A percentile compares a stretch with the other conserved stretches of the same genome.
Conservation (phyloP, 768 basidiomycete species). For the Boletus tylopilopsis region DNA sequence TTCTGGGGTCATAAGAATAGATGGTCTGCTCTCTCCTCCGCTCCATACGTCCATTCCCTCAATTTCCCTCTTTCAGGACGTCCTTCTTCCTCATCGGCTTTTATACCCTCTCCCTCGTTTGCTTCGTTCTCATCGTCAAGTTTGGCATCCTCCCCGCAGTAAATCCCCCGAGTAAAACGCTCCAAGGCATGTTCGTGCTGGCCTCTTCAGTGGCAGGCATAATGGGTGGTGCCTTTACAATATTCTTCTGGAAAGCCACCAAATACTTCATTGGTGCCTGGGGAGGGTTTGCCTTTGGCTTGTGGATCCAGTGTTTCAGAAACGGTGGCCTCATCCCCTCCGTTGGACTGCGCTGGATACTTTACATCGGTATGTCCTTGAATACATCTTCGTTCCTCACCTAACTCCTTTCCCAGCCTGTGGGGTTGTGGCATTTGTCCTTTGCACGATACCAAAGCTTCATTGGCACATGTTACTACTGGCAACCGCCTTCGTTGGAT, state of each 20-base stretch:
- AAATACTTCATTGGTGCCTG: slow-evolving; percentile 67
- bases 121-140: slow-evolving; percentile 82
- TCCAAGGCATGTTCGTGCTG: slow-evolving; percentile 89
- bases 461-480: slow-evolving; percentile 85
- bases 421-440: slow-evolving; percentile 73
- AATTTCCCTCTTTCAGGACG: slow-evolving; percentile 51
- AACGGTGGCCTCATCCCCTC: slow-evolving; percentile 76
- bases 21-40: slow-evolving; percentile 53
- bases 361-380: slow-evolving; percentile 66
- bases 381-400: slow-evolving; percentile 15
- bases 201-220: slow-evolving; percentile 76
- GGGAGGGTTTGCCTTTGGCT: slow-evolving; percentile 75
- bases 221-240: slow-evolving; percentile 78
- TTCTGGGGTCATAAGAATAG: slow-evolving; percentile 95
- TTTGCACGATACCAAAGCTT: slow-evolving; percentile 81
- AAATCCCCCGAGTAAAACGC: slow-evolving; percentile 71
- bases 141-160: slow-evolving; percentile 85
- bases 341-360: slow-evolving; percentile 82
- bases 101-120: slow-evolving; percentile 83
- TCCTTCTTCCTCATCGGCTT: slow-evolving; percentile 93
- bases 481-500: slow-evolving; percentile 86
- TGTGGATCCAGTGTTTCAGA: slow-evolving; percentile 85
- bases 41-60: background rate
- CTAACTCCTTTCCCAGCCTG: slow-evolving; percentile 43
- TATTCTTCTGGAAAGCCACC: slow-evolving; percentile 91